A percentile compares a stretch with the other conserved stretches of the same genome.
Conservation (phyloP, 305 asterid genomes). For the Rubia tinctorum region DNA sequence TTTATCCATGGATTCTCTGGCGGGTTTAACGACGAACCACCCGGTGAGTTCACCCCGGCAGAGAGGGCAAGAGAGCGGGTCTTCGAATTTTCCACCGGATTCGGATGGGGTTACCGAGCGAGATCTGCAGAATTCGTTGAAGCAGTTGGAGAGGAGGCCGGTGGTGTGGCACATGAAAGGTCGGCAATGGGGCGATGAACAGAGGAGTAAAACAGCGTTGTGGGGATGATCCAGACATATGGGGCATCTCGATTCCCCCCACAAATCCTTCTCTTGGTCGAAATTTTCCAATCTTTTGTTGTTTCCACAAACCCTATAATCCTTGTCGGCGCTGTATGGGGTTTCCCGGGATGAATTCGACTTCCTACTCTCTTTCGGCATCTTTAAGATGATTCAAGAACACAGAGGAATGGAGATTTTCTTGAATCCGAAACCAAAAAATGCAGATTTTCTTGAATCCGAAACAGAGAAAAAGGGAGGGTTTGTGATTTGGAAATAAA, state of each 20-base stretch:
- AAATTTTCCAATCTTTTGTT: background rate
- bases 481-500: too few relatives aligned
- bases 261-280: background rate
- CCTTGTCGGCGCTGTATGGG: background rate
- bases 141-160: slow-evolving; percentile 1
- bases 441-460: too few relatives aligned
- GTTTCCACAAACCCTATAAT: background rate
- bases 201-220: background rate
- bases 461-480: too few relatives aligned
- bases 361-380: slow-evolving; percentile 7
- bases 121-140: background rate
- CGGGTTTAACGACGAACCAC: slow-evolving; percentile 76
- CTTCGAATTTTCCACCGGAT: slow-evolving; percentile 20
- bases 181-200: background rate
- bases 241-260: slow-evolving; percentile 3
- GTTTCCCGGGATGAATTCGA: background rate
- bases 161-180: background rate
- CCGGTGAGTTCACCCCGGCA: slow-evolving; percentile 88
- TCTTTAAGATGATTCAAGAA: background rate
- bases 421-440: too few relatives aligned
- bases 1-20: slow-evolving; percentile 56
- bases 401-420: too few relatives aligned
- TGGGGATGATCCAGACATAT: slow-evolving; percentile 9
- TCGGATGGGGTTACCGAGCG: background rate
- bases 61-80: slow-evolving; percentile 60